Evolutionary conservation across 257 asterid genomes (phyloP), one percentile per base, ranked within the genome.

Genomic region (Verbena officinalis): DNA sequence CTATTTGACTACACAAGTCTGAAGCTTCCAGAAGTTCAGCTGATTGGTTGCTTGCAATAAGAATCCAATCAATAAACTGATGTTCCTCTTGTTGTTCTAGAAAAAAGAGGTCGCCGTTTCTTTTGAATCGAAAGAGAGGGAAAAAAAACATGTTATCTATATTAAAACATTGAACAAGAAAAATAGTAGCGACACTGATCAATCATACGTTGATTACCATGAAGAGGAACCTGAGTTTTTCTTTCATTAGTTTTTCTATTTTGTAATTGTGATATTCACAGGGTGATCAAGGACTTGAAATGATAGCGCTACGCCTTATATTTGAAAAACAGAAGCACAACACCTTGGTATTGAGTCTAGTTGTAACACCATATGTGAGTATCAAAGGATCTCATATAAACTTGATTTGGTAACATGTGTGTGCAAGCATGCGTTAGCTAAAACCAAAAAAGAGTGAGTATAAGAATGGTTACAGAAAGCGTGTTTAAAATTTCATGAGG

Each of bases 111-210:
- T 46, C 9, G 53, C 48, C 44, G n/a, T 27, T 17, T 14, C 40
- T 21, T 6, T 55, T 64, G 44, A 3, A 55, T 44, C 22, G 22
- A 39, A 30, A 27, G 34, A 21, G 39, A 34, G 33, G 31, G 55
- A 39, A 65, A 44, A 33, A 42, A 30, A 23, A 17, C 59, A 42
- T 34, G 57, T 38, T 56, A 60, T 27, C 4, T 27, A 11, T 24
- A 30, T 11, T 34, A 11, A 55, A 24, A 19, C 13, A 23, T 17
- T 50, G 36, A 59, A 50, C 7, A 36, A 1, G 7, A 8, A 36
- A 34, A 45, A 59, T 36, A 68, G 71, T 59, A 38, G 54, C 62
- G 31, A 38, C 50, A 55, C 71, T 50, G 34, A 59, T 68, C 22
- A 42, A 12, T 20, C 15, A 45, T 33, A 39, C 12, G 58, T 45